phyloP scores from a whole-genome alignment of 176 grass and related monocot genomes.

The Ampelocalamus luodianensis region DNA sequence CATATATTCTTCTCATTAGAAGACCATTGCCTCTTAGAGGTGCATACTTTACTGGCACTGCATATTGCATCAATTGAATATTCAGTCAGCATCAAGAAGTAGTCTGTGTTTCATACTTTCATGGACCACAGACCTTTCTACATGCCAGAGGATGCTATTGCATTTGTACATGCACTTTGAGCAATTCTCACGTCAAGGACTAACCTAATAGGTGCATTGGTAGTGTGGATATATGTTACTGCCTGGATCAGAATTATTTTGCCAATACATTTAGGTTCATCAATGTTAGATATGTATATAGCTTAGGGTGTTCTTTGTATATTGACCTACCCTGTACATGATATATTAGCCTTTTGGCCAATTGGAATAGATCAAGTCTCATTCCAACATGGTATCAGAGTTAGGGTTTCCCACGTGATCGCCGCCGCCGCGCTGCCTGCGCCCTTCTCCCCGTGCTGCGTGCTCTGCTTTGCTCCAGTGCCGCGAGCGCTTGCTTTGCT shows the following conservation, averaged over 20 bases:
- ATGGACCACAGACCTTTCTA: neutral
- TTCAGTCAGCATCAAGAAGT: neutral
- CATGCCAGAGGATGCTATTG: neutral
- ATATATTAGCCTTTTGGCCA: too few species aligned
- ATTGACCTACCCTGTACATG: too few species aligned
- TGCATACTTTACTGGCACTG: neutral
- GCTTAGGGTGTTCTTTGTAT: too few species aligned
- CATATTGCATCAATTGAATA: constrained; percentile 26
- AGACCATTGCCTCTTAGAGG: neutral
- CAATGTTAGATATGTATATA: too few species aligned
- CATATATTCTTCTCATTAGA: neutral
- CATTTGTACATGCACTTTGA: constrained; percentile 23
- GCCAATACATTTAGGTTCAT: constrained; percentile 6
- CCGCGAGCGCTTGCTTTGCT: too few species aligned
- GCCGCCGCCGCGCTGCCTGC: too few species aligned
- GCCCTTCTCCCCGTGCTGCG: too few species aligned
- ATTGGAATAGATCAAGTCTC: too few species aligned
- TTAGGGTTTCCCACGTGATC: too few species aligned
- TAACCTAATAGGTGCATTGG: neutral
- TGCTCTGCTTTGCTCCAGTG: too few species aligned
- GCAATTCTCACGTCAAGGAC: neutral
- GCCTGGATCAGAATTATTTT: neutral
- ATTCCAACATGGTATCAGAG: too few species aligned
- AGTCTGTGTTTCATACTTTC: neutral
- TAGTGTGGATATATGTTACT: constrained; percentile 8